A percentile compares a stretch with the other conserved stretches of the same genome.
These are phyloP conservation scores for Piper betle DNA, from an alignment of 164 flowering plant species.

Conservation along the genomic window DNA sequence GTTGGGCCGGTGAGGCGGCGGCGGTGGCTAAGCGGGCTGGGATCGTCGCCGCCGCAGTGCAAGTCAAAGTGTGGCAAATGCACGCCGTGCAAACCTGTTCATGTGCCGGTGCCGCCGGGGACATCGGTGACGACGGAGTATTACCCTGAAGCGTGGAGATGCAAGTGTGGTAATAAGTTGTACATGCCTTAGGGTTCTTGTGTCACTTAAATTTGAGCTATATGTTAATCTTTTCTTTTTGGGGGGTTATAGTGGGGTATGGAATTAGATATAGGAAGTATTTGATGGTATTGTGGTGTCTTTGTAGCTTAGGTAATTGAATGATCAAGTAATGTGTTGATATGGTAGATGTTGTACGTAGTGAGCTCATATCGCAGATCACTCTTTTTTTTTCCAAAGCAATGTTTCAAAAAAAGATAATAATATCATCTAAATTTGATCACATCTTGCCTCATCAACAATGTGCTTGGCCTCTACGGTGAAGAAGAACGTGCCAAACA, in stretches of 20 bases:
- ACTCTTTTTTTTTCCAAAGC: too few relatives aligned
- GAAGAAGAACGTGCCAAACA: too few relatives aligned
- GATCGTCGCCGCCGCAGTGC: conserved; percentile 64
- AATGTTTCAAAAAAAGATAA: too few relatives aligned
- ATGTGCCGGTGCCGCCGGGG: conserved; percentile 67
- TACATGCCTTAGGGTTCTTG: conserved; percentile 40
- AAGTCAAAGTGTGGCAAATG: conserved; percentile 49
- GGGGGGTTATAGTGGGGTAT: neutral
- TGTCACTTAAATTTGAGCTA: neutral
- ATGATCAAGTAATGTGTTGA: too few relatives aligned
- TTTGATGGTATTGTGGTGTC: neutral
- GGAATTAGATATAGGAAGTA: neutral
- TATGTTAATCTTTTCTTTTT: neutral
- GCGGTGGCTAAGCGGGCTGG: conserved; percentile 37
- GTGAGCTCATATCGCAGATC: too few relatives aligned
- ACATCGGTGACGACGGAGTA: conserved; percentile 56
- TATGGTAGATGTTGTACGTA: too few relatives aligned
- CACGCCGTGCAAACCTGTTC: conserved; percentile 65
- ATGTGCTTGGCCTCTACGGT: too few relatives aligned
- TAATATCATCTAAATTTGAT: too few relatives aligned
- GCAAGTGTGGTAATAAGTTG: conserved; percentile 68
- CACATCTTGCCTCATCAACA: too few relatives aligned
- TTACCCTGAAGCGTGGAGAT: conserved; percentile 76
- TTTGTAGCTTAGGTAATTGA: too few relatives aligned
- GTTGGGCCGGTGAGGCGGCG: conserved; percentile 6